Conservation (phyloP, 441 rosid species). For the Manihot esculenta region DNA sequence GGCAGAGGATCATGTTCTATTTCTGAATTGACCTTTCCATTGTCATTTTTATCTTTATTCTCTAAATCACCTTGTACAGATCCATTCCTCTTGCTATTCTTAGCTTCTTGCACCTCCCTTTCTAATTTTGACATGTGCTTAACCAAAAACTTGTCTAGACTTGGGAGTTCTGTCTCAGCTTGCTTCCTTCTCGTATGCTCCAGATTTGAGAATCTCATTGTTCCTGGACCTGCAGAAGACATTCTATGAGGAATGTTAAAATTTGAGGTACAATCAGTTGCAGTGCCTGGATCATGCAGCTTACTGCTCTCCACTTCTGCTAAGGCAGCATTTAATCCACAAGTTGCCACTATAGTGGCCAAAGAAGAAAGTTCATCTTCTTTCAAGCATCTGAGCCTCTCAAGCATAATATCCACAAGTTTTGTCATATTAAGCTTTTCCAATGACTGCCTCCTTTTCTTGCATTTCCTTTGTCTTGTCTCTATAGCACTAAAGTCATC, state of each 20-base stretch:
- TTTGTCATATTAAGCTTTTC: conserved; percentile 53
- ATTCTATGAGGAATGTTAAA: conserved; percentile 33
- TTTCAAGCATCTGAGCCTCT: conserved; percentile 74
- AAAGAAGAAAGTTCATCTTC: conserved; percentile 91
- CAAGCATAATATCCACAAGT: conserved; percentile 71
- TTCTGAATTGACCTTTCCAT: conserved; percentile 16
- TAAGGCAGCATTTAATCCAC: conserved; percentile 87
- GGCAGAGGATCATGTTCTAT: conserved; percentile 28
- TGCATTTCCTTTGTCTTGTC: conserved; percentile 45
- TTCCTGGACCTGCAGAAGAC: conserved; percentile 42
- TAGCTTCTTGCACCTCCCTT: conserved; percentile 81
- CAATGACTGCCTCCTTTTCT: conserved; percentile 54
- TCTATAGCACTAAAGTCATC: conserved; percentile 29
- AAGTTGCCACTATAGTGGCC: conserved; percentile 84
- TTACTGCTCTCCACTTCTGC: conserved; percentile 57
- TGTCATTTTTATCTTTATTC: conserved; percentile 21
- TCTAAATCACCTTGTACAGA: conserved; percentile 22
- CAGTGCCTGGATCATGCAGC: conserved; percentile 29
- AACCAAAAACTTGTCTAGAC: conserved; percentile 84
- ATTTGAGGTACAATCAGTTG: conserved; percentile 22
- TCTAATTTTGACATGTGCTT: conserved; percentile 82
- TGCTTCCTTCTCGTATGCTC: conserved; percentile 32
- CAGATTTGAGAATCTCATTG: conserved; percentile 28
- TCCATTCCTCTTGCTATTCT: conserved; percentile 38
- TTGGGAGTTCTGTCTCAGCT: conserved; percentile 48